A percentile compares a stretch with the other conserved stretches of the same genome.
Conservation (phyloP, 2,329 filamentous ascomycete genomes). For the Pestalotiopsis sp. region DNA sequence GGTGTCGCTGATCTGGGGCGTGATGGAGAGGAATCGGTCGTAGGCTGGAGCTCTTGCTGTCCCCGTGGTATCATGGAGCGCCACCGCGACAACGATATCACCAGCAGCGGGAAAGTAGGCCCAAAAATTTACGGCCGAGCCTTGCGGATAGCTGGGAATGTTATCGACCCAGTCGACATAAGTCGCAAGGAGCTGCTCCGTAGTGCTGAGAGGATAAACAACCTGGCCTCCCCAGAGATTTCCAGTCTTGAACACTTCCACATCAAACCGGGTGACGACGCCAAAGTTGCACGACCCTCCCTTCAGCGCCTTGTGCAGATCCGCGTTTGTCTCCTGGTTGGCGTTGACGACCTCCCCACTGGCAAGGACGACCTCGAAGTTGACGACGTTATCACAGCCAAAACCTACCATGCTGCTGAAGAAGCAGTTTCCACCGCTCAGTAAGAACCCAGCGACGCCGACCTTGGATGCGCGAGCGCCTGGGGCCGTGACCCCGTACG, state of each 20-base stretch:
- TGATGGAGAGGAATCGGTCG: slow-evolving; percentile 18
- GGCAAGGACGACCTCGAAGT: slow-evolving; percentile 45
- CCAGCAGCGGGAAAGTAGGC: slow-evolving; percentile 10
- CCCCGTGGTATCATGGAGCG: slow-evolving; percentile 17
- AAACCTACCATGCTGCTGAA: slow-evolving; percentile 37
- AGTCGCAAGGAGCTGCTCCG: slow-evolving; percentile 17
- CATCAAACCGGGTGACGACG: slow-evolving; percentile 33
- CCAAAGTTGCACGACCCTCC: slow-evolving; percentile 49
- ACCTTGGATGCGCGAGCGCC: slow-evolving; percentile 26
- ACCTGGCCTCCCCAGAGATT: slow-evolving; percentile 21
- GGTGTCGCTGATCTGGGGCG: slow-evolving; percentile 12
- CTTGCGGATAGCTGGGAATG: slow-evolving; percentile 17
- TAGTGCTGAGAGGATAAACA: slow-evolving; percentile 14
- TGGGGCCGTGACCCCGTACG: slow-evolving; percentile 21
- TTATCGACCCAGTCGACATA: slow-evolving; percentile 19
- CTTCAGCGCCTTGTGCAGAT: slow-evolving; percentile 46
- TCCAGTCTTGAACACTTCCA: slow-evolving; percentile 18
- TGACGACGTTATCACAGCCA: slow-evolving; percentile 45
- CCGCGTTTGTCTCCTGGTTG: slow-evolving; percentile 34
- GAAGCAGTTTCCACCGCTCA: slow-evolving; percentile 26
- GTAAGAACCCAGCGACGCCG: slow-evolving; percentile 27
- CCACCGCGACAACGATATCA: slow-evolving; percentile 14
- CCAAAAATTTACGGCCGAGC: slow-evolving; percentile 19
- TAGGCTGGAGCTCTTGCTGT: slow-evolving; percentile 15
- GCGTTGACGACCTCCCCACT: slow-evolving; percentile 42